Percentiles rank a stretch among this genome's conserved stretches.
Evolutionary conservation across 1,139 yeast genomes (phyloP).

Genomic region (Yamadazyma siamensis): DNA sequence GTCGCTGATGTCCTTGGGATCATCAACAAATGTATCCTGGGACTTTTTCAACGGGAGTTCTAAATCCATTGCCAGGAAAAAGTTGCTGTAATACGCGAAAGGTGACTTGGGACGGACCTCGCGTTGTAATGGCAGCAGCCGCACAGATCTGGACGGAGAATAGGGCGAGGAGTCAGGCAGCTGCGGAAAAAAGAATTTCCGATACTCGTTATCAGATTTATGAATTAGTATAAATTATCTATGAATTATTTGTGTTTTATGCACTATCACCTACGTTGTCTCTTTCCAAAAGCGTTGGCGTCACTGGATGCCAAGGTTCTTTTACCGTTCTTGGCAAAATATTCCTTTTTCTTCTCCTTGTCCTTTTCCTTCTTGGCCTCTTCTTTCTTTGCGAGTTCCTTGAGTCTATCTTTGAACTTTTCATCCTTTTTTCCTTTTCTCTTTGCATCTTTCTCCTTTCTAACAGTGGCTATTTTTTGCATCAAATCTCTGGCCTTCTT

Average conservation of each 20-base stretch:
- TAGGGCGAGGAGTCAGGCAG: too few species aligned
- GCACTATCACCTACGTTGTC: constrained; percentile 14
- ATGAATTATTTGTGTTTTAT: too few species aligned
- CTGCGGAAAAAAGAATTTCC: too few species aligned
- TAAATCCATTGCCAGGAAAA: too few species aligned
- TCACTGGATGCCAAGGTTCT: constrained; percentile 46
- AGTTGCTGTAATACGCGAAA: too few species aligned
- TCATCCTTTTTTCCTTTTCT: constrained; percentile 71
- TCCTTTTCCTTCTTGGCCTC: constrained; percentile 73
- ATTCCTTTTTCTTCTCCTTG: constrained; percentile 82
- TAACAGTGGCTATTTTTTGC: constrained; percentile 80
- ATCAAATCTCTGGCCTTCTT: constrained; percentile 88
- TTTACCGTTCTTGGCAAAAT: constrained; percentile 68
- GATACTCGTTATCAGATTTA: too few species aligned
- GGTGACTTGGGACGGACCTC: neutral
- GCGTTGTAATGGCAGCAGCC: too few species aligned
- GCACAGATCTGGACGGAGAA: neutral
- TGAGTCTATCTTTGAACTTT: constrained; percentile 70
- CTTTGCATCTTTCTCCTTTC: constrained; percentile 83
- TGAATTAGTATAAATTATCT: too few species aligned
- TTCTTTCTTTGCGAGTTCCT: constrained; percentile 71
- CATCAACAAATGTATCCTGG: constrained; percentile 44
- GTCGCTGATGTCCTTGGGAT: constrained; percentile 34
- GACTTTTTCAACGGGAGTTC: constrained; percentile 41
- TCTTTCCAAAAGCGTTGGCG: constrained; percentile 33